Evolutionary conservation across 2,329 filamentous ascomycete genomes (phyloP).

Genomic region (Stemphylium beticola): DNA sequence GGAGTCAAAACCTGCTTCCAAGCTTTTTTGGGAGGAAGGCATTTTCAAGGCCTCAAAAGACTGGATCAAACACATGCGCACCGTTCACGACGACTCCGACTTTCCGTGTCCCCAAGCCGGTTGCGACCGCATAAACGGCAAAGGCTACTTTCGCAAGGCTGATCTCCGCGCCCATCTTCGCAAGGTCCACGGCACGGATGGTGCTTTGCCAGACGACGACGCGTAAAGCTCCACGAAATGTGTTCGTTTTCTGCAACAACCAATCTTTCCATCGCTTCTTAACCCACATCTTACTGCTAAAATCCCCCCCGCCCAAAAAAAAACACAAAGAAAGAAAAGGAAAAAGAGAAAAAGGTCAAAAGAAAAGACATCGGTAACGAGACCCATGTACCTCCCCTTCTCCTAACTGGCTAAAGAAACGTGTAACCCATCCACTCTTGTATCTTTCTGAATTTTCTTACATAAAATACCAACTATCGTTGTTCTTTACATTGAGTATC

Average conservation of each 20-base stretch:
- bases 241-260: too few species aligned
- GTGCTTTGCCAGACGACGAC: neutral
- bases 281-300: too few species aligned
- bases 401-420: too few species aligned
- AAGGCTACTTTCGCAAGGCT: neutral
- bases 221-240: too few species aligned
- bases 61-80: neutral
- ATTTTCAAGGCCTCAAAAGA: accelerated
- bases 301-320: too few species aligned
- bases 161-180: neutral
- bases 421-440: too few species aligned
- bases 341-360: too few species aligned
- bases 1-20: accelerated
- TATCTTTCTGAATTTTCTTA: neutral
- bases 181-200: neutral
- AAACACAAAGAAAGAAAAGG: too few species aligned
- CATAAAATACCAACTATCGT: neutral
- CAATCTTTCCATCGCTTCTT: too few species aligned
- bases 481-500: neutral
- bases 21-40: accelerated
- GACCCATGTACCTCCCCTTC: too few species aligned
- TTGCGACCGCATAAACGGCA: neutral
- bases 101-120: neutral
- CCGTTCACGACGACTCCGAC: neutral
- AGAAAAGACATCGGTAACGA: too few species aligned